Evolutionary conservation across 129 eudicot genomes (phyloP), one percentile per base, ranked within the genome.

Genomic region (Solidago caesia): DNA sequence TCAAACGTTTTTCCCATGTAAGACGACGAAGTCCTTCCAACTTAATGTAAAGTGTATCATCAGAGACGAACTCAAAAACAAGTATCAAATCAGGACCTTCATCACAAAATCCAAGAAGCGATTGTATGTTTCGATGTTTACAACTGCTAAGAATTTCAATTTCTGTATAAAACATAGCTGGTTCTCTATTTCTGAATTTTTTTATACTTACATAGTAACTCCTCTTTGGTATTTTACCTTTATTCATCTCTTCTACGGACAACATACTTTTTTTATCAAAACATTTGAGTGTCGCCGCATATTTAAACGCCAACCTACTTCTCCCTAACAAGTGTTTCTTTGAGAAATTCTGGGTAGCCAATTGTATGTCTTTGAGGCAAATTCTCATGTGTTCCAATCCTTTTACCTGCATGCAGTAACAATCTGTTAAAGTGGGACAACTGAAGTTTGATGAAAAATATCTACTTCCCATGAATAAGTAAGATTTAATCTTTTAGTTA

Each of bases 1-100:
- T 59, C 64, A 59, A 25, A 25, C 64, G 64, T 21, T 59, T 59
- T 27, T 59, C 64, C 64, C 64, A 59, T 59, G 64, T 25, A 25
- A 59, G 26, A 1, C 4, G 5, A 21, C 5, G 5, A 21, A 12
- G 41, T 0, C 26, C 1, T 1, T 59, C 13, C 14, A 59, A 25
- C 12, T 59, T 8, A 1, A 2, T 5, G 1, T 8, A 2, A 59
- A 59, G 64, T 33, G 39, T 2, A 33, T 0, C 2, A 33, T 0
- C 0, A 33, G 39, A 0, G 39, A 33, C 0, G 25, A 2, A 25
- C 41, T 8, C 64, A 26, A 16, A 8, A 11, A 59, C 64, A 59
- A 59, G 64, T 59, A 59, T 59, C 64, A 16, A 16, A 8, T 25
- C 39, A 25, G 42, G 64, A 21, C 41, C 14, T 59, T 59, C 64